phyloP scores from a whole-genome alignment of 441 rosid genomes.

The Gossypium trilobum region DNA sequence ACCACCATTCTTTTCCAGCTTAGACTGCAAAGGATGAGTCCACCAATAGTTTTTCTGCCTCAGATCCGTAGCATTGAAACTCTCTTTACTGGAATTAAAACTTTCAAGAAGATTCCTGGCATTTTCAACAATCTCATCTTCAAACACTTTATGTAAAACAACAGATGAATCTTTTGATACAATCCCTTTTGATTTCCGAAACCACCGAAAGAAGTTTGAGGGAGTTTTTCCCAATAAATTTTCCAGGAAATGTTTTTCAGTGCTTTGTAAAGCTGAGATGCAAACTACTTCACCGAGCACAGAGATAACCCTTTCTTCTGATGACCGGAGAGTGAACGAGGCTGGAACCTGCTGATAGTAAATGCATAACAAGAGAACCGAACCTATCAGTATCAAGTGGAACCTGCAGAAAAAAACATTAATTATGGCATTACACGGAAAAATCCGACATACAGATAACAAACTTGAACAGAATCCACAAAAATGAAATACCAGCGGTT shows the following conservation, averaged over 20 bases:
- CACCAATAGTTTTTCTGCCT: conserved; percentile 46
- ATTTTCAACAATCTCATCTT: conserved; percentile 54
- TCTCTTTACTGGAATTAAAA: conserved; percentile 36
- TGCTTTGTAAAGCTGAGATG: conserved; percentile 47
- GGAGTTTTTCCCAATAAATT: conserved; percentile 29
- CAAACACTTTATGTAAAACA: conserved; percentile 37
- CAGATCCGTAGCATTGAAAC: conserved; percentile 18
- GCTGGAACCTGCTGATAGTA: conserved; percentile 59
- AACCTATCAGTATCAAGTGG: conserved; percentile 49
- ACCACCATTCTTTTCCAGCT: conserved; percentile 67
- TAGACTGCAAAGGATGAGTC: conserved; percentile 32
- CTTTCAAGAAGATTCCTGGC: conserved; percentile 42
- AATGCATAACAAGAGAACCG: conserved; percentile 45
- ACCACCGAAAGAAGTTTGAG: conserved; percentile 42
- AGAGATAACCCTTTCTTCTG: conserved; percentile 51
- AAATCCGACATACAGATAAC: conserved; percentile 8
- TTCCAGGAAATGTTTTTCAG: conserved; percentile 43
- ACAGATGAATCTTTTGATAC: conserved; percentile 57
- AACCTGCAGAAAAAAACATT: conserved; percentile 40
- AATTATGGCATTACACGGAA: conserved; percentile 28
- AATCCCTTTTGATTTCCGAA: conserved; percentile 31
- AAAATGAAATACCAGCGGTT: not conserved
- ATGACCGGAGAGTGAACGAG: conserved; percentile 50
- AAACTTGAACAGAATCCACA: not conserved
- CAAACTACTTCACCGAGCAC: conserved; percentile 70